phyloP scores from a whole-genome alignment of 495 filamentous ascomycete genomes.

The Aspergillus baeticus region DNA sequence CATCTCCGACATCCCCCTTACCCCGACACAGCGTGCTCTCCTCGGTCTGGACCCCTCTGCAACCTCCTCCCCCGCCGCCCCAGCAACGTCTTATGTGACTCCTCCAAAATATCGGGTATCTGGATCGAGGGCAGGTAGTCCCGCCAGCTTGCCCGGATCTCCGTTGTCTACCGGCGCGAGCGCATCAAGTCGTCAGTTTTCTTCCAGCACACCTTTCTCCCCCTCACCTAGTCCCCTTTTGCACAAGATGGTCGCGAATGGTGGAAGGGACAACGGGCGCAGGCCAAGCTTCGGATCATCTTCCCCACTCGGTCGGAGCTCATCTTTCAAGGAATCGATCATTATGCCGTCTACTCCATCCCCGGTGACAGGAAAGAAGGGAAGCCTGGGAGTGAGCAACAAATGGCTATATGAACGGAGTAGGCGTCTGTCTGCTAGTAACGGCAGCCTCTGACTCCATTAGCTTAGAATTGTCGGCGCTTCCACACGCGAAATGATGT shows the following conservation, averaged over 20 bases:
- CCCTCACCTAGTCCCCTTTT: slow-evolving; percentile 63
- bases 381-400: slow-evolving; percentile 73
- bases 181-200: slow-evolving; percentile 39
- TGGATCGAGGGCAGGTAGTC: slow-evolving; percentile 54
- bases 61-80: slow-evolving; percentile 64
- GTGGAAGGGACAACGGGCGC: slow-evolving; percentile 48
- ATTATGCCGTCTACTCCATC: slow-evolving; percentile 60
- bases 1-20: slow-evolving; percentile 85
- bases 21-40: slow-evolving; percentile 80
- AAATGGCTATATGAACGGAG: slow-evolving; percentile 90
- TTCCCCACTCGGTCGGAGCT: slow-evolving; percentile 40
- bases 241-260: slow-evolving; percentile 62
- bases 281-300: slow-evolving; percentile 61
- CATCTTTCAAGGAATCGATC: slow-evolving; percentile 47
- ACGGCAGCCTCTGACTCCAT: slow-evolving; percentile 29
- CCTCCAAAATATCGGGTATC: slow-evolving; percentile 85
- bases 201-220: slow-evolving; percentile 45
- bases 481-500: slow-evolving; percentile 13
- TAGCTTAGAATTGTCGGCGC: slow-evolving; percentile 15
- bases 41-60: slow-evolving; percentile 75
- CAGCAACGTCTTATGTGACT: slow-evolving; percentile 68
- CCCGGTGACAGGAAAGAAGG: slow-evolving; percentile 58
- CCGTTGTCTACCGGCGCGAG: slow-evolving; percentile 47
- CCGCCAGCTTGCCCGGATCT: slow-evolving; percentile 53
- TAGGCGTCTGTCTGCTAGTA: slow-evolving; percentile 43